A percentile compares a stretch with the other conserved stretches of the same genome.
These are phyloP conservation scores for Eimeria maxima DNA, from an alignment of 169 alveolate species.

Conservation along the genomic window DNA sequence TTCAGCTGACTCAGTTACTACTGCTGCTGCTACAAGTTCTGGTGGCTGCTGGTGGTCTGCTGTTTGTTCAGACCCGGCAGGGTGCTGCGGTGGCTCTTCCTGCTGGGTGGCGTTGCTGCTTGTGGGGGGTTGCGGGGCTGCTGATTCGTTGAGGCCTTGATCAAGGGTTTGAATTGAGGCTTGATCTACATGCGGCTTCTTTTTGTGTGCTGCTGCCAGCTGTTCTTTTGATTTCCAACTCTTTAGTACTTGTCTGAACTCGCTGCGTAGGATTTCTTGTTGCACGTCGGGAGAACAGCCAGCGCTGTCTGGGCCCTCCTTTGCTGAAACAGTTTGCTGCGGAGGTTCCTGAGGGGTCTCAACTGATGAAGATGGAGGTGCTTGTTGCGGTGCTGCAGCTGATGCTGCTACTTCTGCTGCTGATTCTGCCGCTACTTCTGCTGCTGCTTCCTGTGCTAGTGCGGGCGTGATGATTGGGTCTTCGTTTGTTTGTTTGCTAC, in stretches of 20 bases:
- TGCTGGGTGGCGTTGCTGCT: not conserved
- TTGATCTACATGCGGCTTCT: not conserved
- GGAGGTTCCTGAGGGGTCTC: too few species aligned
- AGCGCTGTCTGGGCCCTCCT: not conserved
- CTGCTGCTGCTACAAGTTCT: not conserved
- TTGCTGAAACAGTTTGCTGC: not conserved
- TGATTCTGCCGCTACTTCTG: not conserved
- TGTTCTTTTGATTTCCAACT: constrained; percentile 32
- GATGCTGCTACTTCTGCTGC: too few species aligned
- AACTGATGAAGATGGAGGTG: too few species aligned
- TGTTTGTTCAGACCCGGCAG: too few species aligned
- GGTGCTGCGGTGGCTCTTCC: not conserved
- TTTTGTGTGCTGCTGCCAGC: not conserved
- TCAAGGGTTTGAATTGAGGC: not conserved
- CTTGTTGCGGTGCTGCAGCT: too few species aligned
- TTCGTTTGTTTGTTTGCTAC: not conserved
- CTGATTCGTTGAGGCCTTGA: not conserved
- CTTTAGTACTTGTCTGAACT: constrained; percentile 6
- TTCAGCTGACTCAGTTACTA: not conserved
- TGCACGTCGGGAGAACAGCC: not conserved
- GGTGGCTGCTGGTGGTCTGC: not conserved
- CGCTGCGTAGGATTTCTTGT: not conserved
- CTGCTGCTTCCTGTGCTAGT: not conserved
- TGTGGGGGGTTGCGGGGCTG: not conserved
- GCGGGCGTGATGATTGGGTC: not conserved